These are phyloP conservation scores for Saccharomycopsis olivae DNA, from an alignment of 805 yeast species.

Conservation along the genomic window DNA sequence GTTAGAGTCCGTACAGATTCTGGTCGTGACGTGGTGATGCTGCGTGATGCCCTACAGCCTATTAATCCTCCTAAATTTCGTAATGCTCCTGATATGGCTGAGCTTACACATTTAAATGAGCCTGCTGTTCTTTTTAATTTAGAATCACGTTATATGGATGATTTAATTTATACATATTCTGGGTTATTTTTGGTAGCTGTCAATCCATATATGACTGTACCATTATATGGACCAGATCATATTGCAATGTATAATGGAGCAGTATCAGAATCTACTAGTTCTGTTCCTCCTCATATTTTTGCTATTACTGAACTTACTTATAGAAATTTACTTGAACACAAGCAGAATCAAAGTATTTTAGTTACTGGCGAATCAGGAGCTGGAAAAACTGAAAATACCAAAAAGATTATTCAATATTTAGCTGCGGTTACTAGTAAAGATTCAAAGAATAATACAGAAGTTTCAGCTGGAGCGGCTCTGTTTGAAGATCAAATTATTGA, in stretches of 20 bases:
- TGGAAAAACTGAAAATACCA: slow-evolving; percentile 96
- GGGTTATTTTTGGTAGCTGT: slow-evolving; percentile 93
- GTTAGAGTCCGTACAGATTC: slow-evolving; percentile 33
- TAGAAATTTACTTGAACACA: slow-evolving; percentile 56
- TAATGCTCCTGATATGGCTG: slow-evolving; percentile 91
- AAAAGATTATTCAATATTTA: slow-evolving; percentile 84
- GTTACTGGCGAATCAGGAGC: slow-evolving; percentile 99
- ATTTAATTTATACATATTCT: slow-evolving; percentile 83
- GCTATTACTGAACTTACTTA: slow-evolving; percentile 84
- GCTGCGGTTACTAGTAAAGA: slow-evolving; percentile 54
- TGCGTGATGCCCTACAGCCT: slow-evolving; percentile 38
- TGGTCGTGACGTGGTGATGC: slow-evolving; percentile 30
- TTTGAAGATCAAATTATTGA: slow-evolving; percentile 82
- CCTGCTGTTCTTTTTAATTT: slow-evolving; percentile 90
- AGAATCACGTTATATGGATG: slow-evolving; percentile 63
- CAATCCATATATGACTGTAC: slow-evolving; percentile 74
- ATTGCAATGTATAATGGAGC: slow-evolving; percentile 45
- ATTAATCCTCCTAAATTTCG: slow-evolving; percentile 89
- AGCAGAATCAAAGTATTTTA: slow-evolving; percentile 75
- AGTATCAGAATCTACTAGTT: slow-evolving; percentile 33
- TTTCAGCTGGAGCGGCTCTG: too few relatives aligned
- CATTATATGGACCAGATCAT: slow-evolving; percentile 55
- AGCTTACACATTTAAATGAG: slow-evolving; percentile 85
- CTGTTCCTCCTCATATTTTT: slow-evolving; percentile 95
- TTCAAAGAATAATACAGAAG: not conserved